These are phyloP conservation scores for Monosporascus sp. DNA, from an alignment of 2,329 filamentous ascomycete species.

Conservation along the genomic window DNA sequence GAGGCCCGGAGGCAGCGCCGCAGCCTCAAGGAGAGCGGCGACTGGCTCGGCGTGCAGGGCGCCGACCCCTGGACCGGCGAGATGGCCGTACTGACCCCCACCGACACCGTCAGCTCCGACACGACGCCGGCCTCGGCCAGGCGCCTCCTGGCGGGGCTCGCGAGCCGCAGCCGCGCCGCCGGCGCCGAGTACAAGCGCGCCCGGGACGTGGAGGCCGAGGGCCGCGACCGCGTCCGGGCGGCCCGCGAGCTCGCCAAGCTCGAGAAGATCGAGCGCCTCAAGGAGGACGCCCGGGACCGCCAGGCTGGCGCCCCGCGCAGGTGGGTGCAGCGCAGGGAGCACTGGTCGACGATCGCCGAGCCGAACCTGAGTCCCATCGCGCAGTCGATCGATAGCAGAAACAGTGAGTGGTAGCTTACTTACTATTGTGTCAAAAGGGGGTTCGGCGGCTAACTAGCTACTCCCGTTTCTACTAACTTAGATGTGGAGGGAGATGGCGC, in stretches of 20 bases:
- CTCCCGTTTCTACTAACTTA: background rate
- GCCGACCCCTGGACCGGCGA: conserved; percentile 52
- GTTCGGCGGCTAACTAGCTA: background rate
- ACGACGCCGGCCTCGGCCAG: conserved; percentile 27
- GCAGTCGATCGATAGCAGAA: conserved; percentile 32
- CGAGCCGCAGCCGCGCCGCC: conserved; percentile 28
- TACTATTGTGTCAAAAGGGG: conserved; percentile 3
- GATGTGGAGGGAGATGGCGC: background rate
- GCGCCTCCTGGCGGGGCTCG: conserved; percentile 27
- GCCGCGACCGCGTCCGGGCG: conserved; percentile 37
- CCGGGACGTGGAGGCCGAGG: conserved; percentile 31
- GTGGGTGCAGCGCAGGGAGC: conserved; percentile 40
- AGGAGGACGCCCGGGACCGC: conserved; percentile 30
- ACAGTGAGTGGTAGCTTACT: conserved; percentile 14
- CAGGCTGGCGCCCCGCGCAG: conserved; percentile 22
- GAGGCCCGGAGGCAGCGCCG: conserved; percentile 36
- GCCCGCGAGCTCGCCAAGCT: conserved; percentile 34
- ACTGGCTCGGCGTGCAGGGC: conserved; percentile 55
- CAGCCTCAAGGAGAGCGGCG: conserved; percentile 47
- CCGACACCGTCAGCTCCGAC: conserved; percentile 37
- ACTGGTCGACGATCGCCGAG: conserved; percentile 48
- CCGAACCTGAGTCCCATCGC: conserved; percentile 45
- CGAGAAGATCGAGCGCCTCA: conserved; percentile 37
- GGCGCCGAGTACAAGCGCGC: conserved; percentile 32
- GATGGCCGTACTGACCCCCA: conserved; percentile 45